Conservation (phyloP, 495 filamentous ascomycete genomes). For the Hyaloscypha variabilis region DNA sequence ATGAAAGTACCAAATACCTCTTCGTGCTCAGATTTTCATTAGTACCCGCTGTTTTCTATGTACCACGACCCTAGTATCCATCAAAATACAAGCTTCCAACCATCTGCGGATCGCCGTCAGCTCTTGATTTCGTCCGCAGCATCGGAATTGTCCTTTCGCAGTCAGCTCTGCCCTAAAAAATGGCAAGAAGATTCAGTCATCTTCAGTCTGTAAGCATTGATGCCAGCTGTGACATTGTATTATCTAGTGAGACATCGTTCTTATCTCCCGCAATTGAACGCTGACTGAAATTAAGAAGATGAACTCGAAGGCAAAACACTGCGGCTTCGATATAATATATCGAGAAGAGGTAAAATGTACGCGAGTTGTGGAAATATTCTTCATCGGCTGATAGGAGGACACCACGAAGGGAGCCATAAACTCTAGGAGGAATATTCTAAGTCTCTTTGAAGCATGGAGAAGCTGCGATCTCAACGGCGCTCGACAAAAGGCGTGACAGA, state of each 20-base stretch:
- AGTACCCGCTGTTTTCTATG: too few relatives aligned
- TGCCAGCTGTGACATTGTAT: conserved; percentile 23
- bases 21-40: too few relatives aligned
- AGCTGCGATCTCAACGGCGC: conserved; percentile 21
- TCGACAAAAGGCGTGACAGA: conserved; percentile 27
- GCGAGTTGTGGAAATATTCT: conserved; percentile 24
- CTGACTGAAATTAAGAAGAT: conserved; percentile 16
- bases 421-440: conserved; percentile 23
- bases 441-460: conserved; percentile 25
- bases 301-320: conserved; percentile 21
- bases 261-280: neutral
- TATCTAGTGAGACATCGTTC: conserved; percentile 25
- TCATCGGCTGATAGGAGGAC: conserved; percentile 17
- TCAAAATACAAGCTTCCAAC: too few relatives aligned
- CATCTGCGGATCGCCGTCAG: neutral
- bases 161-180: conserved; percentile 21
- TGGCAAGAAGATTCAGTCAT: conserved; percentile 22
- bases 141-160: conserved; percentile 11
- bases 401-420: conserved; percentile 22
- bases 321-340: conserved; percentile 22
- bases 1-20: too few relatives aligned
- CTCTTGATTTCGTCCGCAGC: conserved; percentile 14
- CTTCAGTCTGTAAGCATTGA: conserved; percentile 23
- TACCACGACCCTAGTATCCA: too few relatives aligned
- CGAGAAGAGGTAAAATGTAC: conserved; percentile 22